Evolutionary conservation across 2,329 filamentous ascomycete genomes (phyloP).

Genomic region (Myriosclerotinia curreyana): DNA sequence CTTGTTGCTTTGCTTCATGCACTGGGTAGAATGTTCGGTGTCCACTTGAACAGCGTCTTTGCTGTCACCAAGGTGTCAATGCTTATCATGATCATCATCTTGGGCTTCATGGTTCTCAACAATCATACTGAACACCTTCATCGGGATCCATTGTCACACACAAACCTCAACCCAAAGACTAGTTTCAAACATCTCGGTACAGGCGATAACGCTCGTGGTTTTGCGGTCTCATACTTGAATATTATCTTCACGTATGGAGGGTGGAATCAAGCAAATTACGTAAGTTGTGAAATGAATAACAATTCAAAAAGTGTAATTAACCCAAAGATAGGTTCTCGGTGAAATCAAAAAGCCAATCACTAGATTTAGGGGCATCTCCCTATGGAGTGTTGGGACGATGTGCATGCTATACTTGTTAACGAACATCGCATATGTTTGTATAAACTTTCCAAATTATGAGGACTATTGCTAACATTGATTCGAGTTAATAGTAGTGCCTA

Average conservation of each 20-base stretch:
- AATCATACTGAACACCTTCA: slow-evolving; percentile 15
- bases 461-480: background rate
- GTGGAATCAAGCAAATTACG: slow-evolving; percentile 47
- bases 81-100: slow-evolving; percentile 46
- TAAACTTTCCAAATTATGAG: slow-evolving; percentile 32
- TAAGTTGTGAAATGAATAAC: slow-evolving; percentile 27
- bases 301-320: slow-evolving; percentile 25
- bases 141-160: slow-evolving; percentile 10
- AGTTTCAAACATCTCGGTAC: slow-evolving; percentile 24
- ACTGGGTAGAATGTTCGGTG: slow-evolving; percentile 48
- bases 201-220: slow-evolving; percentile 34
- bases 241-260: slow-evolving; percentile 46
- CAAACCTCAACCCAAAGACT: slow-evolving; percentile 23
- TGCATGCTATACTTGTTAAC: slow-evolving; percentile 41
- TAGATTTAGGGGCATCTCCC: slow-evolving; percentile 33
- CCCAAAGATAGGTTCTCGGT: slow-evolving; percentile 42
- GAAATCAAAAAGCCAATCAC: slow-evolving; percentile 24
- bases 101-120: slow-evolving; percentile 34
- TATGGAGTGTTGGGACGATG: slow-evolving; percentile 35
- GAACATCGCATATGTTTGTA: slow-evolving; percentile 42
- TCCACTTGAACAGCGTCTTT: slow-evolving; percentile 50
- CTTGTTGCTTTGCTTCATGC: slow-evolving; percentile 49
- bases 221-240: slow-evolving; percentile 44
- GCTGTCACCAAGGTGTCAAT: slow-evolving; percentile 50
- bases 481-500: slow-evolving; percentile 33